phyloP scores from a whole-genome alignment of 306 rosid genomes.

The Vigna mungo region DNA sequence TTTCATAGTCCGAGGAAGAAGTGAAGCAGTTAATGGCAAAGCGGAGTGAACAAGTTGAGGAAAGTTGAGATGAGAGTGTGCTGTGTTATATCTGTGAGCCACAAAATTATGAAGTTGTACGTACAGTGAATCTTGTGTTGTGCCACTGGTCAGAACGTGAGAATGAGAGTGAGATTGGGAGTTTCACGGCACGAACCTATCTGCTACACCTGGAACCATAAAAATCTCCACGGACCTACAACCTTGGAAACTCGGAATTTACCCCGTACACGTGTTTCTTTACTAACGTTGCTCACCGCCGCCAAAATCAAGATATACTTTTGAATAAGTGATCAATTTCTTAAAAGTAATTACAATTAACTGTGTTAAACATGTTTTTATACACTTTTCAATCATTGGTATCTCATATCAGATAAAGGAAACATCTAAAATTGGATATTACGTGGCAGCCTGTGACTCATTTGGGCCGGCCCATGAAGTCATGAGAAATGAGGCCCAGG shows the following conservation, averaged over 20 bases:
- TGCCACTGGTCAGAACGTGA: constrained; percentile 4
- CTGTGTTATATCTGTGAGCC: background rate
- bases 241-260: background rate
- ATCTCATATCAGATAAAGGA: too few relatives aligned
- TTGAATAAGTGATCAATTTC: too few relatives aligned
- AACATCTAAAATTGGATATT: too few relatives aligned
- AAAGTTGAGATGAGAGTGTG: background rate
- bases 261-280: constrained; percentile 23
- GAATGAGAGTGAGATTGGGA: background rate
- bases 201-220: constrained; percentile 12
- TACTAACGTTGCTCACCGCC: background rate
- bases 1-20: constrained; percentile 47
- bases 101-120: background rate
- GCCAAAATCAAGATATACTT: background rate
- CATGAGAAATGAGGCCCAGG: background rate
- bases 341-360: too few relatives aligned
- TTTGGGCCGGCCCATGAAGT: background rate
- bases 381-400: background rate
- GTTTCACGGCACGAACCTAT: background rate
- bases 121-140: background rate
- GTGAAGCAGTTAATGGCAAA: background rate
- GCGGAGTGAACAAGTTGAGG: background rate
- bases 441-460: background rate
- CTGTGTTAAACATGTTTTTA: background rate
- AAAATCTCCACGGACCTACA: constrained; percentile 10